Base-by-base conservation (phyloP, 2,329 filamentous ascomycete genomes). In the Cytospora leucostoma region DNA sequence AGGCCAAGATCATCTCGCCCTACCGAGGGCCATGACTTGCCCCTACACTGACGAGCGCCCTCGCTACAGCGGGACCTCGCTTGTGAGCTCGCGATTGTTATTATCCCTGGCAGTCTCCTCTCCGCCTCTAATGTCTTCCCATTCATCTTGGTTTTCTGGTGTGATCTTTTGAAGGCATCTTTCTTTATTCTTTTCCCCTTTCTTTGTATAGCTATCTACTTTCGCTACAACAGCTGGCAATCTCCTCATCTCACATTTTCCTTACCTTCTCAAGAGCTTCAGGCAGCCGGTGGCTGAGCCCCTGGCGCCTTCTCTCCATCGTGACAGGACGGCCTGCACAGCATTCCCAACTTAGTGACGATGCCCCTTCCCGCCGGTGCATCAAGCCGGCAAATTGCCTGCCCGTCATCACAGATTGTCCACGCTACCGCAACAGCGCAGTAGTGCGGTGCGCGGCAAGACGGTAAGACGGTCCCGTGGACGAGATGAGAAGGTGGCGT, bases 391-490 rank as follows among this genome's bases (percentile, higher is more conserved):
- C 58, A 87, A 81, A 58, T 84, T 82, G 0, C 86, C 85, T 40
- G 85, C 86, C 2, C 88, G 72, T 74, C 84, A 88, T 83, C 84
- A 87, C 0, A 84, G 84, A 52, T 84, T 86, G 21, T 79, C 75
- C 33, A 87, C 80, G 10, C 76, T 76, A 68, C 88, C 84, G 73
- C 89, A 87, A 59, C 83, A 84, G 71, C 90, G 88, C 17, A 91
- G 77, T 5, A 91, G 81, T 0, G 83, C 82, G 0, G 85, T 88
- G 19, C 91, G 75, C 0, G 86, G 87, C 3, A 89, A 77, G 0
- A 86, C n/a, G n/a, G n/a, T n/a, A n/a, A n/a, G n/a, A n/a, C 85
- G 1, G 82, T 78, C 69, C 84, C 79, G 1, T 77, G 71, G 2
- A 84, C 75, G 3, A 89, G 82, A 69, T 88, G 84, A 0, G 4